Conservation (phyloP, 192 early-diverging fungal genomes). For the Kickxella alabastrina region DNA sequence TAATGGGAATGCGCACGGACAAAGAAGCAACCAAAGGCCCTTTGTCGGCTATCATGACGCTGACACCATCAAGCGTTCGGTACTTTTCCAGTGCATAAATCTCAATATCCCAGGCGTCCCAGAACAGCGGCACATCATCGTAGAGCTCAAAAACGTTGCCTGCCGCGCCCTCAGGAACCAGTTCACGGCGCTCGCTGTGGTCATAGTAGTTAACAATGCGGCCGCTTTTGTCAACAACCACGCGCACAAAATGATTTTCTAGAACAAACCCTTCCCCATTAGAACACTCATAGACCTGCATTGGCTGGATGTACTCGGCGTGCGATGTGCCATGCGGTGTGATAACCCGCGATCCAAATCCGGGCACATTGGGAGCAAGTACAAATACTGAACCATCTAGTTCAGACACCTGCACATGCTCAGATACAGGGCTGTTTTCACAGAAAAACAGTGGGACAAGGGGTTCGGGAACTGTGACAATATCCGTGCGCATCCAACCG, state of each 20-base stretch:
- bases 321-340: background rate
- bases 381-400: constrained; percentile 2
- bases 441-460: background rate
- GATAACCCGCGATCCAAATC: constrained; percentile 10
- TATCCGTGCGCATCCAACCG: constrained; percentile 60
- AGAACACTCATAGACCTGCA: constrained; percentile 4
- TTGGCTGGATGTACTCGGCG: background rate
- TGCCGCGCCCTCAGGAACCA: constrained; percentile 48
- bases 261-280: constrained; percentile 51
- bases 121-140: constrained; percentile 84
- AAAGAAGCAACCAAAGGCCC: constrained; percentile 79
- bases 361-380: constrained; percentile 28
- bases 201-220: constrained; percentile 65
- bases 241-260: constrained; percentile 67
- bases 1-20: constrained; percentile 58
- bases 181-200: constrained; percentile 49
- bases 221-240: constrained; percentile 67
- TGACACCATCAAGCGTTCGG: constrained; percentile 56
- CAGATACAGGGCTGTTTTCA: background rate
- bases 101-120: constrained; percentile 87
- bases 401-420: constrained; percentile 12
- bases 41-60: constrained; percentile 55
- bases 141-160: constrained; percentile 79
- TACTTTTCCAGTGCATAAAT: constrained; percentile 89
- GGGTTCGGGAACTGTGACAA: constrained; percentile 58